Base-by-base conservation (phyloP, 768 basidiomycete genomes). In the Myochromella boudieri region DNA sequence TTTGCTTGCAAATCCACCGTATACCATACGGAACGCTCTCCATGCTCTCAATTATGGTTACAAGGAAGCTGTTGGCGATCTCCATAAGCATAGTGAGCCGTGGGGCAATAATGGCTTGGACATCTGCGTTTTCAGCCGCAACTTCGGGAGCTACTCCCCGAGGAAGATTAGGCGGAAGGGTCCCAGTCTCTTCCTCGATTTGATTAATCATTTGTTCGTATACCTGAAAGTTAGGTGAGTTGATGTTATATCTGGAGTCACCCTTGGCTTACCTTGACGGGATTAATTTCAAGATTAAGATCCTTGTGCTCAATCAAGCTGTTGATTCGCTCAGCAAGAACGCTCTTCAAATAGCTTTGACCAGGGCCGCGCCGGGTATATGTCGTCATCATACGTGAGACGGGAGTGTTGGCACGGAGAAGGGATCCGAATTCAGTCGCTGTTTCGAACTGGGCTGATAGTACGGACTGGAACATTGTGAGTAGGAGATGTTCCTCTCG, bases 171-270 rank as follows among this genome's bases (percentile, higher is more conserved):
- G 86, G 79, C 0, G 97, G 97, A 42, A 97, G 75, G 4, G 86
- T 80, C 11, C 97, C 95, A 6, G 91, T 93, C 65, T 98, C 95
- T 63, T 97, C 95, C 63, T 98, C 93, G 55, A 99, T 97, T 70
- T 98, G 95, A 60, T 91, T 90, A 50, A 98, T 87, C 95, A 98
- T 95, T 76, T 98, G 95, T 68, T 99, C 97, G 68, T 99, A 99
- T 36, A 98, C 95, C 91, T 94, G 51, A 28, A 26, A 46, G 29
- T 32, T 31, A 4, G 15, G 42, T 56, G 28, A 43, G 26, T 21
- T n/a, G n/a, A n/a, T n/a, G n/a, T n/a, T n/a, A n/a, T n/a, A n/a
- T n/a, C n/a, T n/a, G n/a, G n/a, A n/a, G n/a, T n/a, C 8, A 9
- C 18, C 17, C 22, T 60, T 58, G 17, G 48, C 49, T 56, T 42